Conservation (phyloP, 202 grass and related monocot genomes). For the Setaria viridis region DNA sequence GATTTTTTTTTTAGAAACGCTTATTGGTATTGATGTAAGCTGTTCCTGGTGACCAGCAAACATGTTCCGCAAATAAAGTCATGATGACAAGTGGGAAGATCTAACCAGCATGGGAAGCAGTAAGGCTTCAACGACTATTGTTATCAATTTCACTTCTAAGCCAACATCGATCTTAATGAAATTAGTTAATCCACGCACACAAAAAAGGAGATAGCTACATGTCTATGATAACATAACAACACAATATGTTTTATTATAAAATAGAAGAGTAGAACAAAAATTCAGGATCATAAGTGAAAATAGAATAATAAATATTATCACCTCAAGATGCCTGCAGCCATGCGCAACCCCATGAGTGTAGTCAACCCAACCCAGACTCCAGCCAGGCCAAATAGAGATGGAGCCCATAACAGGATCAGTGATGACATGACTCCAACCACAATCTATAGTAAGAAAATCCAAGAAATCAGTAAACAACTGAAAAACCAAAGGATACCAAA, state of each 20-base stretch:
- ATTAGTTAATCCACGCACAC: background rate
- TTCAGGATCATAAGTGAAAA: slow-evolving; percentile 26
- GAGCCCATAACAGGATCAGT: slow-evolving; percentile 81
- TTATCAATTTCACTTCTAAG: slow-evolving; percentile 14
- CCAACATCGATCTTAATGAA: background rate
- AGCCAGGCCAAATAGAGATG: slow-evolving; percentile 73
- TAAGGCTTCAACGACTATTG: background rate
- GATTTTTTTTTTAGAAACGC: background rate
- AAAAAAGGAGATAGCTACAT: background rate
- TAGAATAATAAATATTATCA: slow-evolving; percentile 49
- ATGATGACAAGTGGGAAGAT: background rate
- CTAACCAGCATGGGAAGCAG: background rate
- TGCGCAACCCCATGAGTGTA: slow-evolving; percentile 89
- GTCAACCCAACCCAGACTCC: slow-evolving; percentile 96
- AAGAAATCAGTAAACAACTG: slow-evolving; percentile 26
- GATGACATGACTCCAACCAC: slow-evolving; percentile 74
- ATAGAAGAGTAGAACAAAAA: slow-evolving; percentile 16
- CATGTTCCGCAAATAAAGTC: background rate
- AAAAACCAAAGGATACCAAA: slow-evolving; percentile 13
- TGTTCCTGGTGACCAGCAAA: background rate
- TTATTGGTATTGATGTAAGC: slow-evolving; percentile 14
- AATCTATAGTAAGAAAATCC: slow-evolving; percentile 67
- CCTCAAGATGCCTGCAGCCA: slow-evolving; percentile 76
- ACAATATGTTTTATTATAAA: slow-evolving; percentile 20
- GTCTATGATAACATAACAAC: slow-evolving; percentile 2